These are phyloP conservation scores for Aspergillus sergii DNA, from an alignment of 2,329 filamentous ascomycete species.

Conservation along the genomic window DNA sequence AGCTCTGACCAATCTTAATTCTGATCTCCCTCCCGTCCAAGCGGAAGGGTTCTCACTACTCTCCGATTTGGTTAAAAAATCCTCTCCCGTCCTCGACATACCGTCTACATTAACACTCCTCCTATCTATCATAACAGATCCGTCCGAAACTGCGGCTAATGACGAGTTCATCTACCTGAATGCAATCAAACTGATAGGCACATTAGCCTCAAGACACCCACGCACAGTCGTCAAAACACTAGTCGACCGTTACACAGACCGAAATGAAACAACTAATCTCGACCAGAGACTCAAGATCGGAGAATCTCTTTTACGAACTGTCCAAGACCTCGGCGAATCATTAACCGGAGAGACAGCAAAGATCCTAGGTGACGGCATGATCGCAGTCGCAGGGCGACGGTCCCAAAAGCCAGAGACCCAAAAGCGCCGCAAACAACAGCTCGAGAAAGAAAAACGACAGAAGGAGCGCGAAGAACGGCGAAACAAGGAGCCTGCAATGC, in stretches of 20 bases:
- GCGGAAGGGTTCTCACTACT: conserved; percentile 47
- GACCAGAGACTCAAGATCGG: conserved; percentile 47
- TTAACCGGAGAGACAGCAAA: conserved; percentile 41
- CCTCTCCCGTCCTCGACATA: conserved; percentile 47
- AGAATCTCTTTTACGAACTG: conserved; percentile 44
- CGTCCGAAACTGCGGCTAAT: conserved; percentile 32
- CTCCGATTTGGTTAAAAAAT: conserved; percentile 41
- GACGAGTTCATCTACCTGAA: conserved; percentile 50
- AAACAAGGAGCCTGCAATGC: conserved; percentile 26
- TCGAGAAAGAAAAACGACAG: conserved; percentile 30
- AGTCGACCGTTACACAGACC: conserved; percentile 44
- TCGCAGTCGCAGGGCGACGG: conserved; percentile 43
- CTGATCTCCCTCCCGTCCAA: conserved; percentile 45
- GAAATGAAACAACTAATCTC: conserved; percentile 36
- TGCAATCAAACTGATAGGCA: conserved; percentile 45
- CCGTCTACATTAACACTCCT: conserved; percentile 45
- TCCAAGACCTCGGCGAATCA: conserved; percentile 43
- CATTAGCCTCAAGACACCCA: conserved; percentile 44
- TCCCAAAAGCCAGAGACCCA: conserved; percentile 40
- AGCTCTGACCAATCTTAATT: conserved; percentile 44
- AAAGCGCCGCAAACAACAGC: conserved; percentile 27
- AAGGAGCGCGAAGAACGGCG: conserved; percentile 33
- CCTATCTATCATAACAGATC: conserved; percentile 41
- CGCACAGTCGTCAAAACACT: conserved; percentile 45
- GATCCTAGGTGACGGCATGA: conserved; percentile 41